Evolutionary conservation across 495 filamentous ascomycete genomes (phyloP).

Genomic region (Penicillium lagena): DNA sequence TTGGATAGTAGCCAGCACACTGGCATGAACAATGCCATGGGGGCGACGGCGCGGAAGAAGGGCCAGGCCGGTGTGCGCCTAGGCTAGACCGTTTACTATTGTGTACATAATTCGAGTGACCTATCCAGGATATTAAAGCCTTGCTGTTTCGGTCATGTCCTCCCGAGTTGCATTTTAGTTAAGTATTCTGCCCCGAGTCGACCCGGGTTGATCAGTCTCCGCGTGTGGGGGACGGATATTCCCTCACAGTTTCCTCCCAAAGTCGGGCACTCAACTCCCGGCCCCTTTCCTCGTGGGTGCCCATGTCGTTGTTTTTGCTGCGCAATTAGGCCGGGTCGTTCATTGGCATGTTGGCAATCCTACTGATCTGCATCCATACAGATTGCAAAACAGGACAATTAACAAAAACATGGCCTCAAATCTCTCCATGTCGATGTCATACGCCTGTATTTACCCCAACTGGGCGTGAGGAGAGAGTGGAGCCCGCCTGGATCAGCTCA

Average conservation of each 20-base stretch:
- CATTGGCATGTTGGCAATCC: too few species aligned
- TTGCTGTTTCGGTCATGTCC: conserved; percentile 11
- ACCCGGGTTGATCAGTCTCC: conserved; percentile 11
- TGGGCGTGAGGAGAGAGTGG: conserved; percentile 32
- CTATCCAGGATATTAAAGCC: too few species aligned
- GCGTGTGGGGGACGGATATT: conserved; percentile 22
- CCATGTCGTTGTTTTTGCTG: not conserved
- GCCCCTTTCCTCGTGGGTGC: not conserved
- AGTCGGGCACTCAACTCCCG: conserved; percentile 15
- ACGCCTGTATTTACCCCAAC: conserved; percentile 22
- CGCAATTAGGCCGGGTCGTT: too few species aligned
- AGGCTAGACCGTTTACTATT: conserved; percentile 35
- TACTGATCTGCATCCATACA: too few species aligned
- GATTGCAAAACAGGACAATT: too few species aligned
- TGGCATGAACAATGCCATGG: conserved; percentile 76
- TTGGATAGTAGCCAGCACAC: conserved; percentile 76
- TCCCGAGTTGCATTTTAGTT: conserved; percentile 1
- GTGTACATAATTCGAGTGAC: too few species aligned
- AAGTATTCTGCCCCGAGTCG: too few species aligned
- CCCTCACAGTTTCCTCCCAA: too few species aligned
- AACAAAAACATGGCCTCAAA: too few species aligned
- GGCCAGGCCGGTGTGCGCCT: conserved; percentile 85
- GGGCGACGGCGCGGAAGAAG: conserved; percentile 68
- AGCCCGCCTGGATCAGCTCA: conserved; percentile 26
- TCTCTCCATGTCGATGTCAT: too few species aligned